phyloP scores from a whole-genome alignment of 75 land plant genomes.

The Sequoiadendron giganteum region DNA sequence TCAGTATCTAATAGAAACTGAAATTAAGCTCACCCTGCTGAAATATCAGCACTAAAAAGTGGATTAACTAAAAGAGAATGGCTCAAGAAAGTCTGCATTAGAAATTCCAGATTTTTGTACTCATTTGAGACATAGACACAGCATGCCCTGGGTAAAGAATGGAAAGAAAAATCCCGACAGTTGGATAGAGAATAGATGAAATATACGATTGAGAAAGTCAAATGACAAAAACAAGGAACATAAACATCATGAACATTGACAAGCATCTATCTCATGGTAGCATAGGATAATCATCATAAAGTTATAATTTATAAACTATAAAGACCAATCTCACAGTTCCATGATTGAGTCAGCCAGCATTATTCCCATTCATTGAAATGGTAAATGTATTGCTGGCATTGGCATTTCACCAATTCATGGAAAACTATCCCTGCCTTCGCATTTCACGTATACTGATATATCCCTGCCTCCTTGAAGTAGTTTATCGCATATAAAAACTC shows the following conservation, averaged over 20 bases:
- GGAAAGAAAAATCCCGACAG: neutral
- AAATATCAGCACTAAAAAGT: neutral
- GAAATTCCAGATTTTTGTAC: neutral
- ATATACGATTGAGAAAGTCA: neutral
- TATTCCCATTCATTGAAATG: neutral
- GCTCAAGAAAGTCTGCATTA: conserved; percentile 2
- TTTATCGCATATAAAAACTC: no score
- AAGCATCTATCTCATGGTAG: neutral
- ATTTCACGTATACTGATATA: no score
- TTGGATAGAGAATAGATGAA: neutral
- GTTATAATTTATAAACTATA: no score
- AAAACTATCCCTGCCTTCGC: neutral
- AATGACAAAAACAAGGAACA: neutral
- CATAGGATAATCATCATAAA: neutral
- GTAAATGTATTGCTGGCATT: neutral
- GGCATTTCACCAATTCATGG: neutral
- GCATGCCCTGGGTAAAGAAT: neutral
- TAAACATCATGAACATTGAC: neutral
- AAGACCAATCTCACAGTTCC: neutral
- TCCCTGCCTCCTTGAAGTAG: no score
- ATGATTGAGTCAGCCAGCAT: neutral
- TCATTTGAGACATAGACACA: neutral
- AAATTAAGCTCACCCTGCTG: neutral
- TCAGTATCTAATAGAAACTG: neutral
- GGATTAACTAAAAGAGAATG: neutral